Evolutionary conservation across 148 eudicot species (phyloP).

Genomic region (Vaccinium vitisidaea): DNA sequence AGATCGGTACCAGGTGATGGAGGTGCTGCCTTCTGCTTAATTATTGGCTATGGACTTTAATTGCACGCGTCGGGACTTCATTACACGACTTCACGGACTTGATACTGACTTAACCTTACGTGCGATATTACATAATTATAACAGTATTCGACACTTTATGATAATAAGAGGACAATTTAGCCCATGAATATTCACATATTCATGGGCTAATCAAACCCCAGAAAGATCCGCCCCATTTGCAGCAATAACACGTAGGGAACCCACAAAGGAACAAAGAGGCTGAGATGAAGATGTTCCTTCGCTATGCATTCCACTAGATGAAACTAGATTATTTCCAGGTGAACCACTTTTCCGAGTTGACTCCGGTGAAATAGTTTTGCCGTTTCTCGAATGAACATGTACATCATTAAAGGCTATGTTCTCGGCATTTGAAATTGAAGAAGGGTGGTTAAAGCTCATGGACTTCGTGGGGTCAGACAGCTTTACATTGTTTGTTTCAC

Average conservation of each 20-base stretch:
- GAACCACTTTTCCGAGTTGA: slow-evolving; percentile 34
- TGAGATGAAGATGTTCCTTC: slow-evolving; percentile 49
- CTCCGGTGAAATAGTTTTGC: slow-evolving; percentile 48
- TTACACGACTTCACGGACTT: no score
- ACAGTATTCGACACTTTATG: no score
- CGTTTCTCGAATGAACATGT: slow-evolving; percentile 39
- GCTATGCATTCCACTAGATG: slow-evolving; percentile 44
- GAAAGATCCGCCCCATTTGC: no score
- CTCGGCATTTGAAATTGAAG: slow-evolving; percentile 40
- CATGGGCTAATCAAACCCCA: no score
- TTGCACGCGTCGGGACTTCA: no score
- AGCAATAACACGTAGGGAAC: slow-evolving; percentile 40
- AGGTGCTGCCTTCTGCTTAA: no score
- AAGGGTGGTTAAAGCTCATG: slow-evolving; percentile 44
- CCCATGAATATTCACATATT: no score
- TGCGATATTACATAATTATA: no score
- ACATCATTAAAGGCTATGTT: slow-evolving; percentile 35
- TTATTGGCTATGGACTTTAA: no score
- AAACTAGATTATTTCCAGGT: slow-evolving; percentile 30
- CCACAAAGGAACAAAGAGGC: slow-evolving; percentile 58
- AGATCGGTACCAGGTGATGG: no score
- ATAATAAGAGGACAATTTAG: no score
- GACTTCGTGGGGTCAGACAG: slow-evolving; percentile 78
- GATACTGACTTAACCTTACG: no score
- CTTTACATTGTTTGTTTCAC: slow-evolving; percentile 79